Conservation (phyloP, 73 alveolate genomes). For the Diophrys appendiculata region DNA sequence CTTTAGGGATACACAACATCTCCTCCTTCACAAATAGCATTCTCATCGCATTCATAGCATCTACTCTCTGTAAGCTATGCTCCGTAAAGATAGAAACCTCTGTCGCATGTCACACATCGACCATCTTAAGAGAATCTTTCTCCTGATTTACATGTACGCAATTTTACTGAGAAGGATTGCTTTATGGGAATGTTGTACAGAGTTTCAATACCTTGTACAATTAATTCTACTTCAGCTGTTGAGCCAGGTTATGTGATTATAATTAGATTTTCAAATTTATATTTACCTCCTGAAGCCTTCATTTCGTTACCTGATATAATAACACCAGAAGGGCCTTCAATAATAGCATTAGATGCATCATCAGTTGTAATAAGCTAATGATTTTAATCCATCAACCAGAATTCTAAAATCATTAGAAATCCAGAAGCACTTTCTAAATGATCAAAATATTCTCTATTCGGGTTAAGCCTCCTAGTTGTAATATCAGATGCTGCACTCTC, state of each 20-base stretch:
- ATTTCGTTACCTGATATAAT: conserved; percentile 1
- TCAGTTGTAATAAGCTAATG: not conserved
- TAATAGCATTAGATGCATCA: not conserved
- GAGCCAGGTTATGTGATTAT: conserved; percentile 2
- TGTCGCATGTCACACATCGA: not conserved
- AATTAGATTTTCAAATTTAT: not conserved
- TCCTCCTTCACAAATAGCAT: conserved; percentile 37
- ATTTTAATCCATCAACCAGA: not conserved
- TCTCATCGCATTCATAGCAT: not conserved
- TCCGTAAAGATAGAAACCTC: not conserved
- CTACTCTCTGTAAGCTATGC: too few relatives aligned
- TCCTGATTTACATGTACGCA: not conserved
- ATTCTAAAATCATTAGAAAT: not conserved
- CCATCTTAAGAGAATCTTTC: not conserved
- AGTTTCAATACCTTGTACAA: not conserved
- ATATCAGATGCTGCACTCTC: not conserved
- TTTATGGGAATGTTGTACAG: not conserved
- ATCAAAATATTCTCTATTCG: not conserved
- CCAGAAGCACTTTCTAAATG: not conserved
- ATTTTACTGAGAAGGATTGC: not conserved
- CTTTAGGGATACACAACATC: conserved; percentile 21
- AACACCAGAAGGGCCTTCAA: not conserved
- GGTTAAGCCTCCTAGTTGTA: not conserved
- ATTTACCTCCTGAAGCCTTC: not conserved
- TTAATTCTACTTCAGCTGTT: not conserved